Percentiles rank a stretch among this genome's conserved stretches.
Evolutionary conservation across 768 basidiomycete genomes (phyloP).

Genomic region (Tricholoma terreum): DNA sequence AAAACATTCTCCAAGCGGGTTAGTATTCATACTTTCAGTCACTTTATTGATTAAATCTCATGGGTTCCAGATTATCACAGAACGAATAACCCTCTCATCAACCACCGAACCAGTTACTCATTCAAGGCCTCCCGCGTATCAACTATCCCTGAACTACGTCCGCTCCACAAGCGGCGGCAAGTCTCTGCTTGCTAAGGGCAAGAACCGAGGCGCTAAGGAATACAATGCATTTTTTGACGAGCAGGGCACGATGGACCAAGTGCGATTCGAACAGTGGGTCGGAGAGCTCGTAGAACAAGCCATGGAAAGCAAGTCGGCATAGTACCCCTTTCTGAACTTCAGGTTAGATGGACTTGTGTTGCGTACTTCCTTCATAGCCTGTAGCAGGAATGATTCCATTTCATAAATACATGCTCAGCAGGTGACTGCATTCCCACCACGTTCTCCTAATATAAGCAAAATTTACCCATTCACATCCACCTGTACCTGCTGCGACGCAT

Average conservation of each 20-base stretch:
- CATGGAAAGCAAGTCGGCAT: constrained; percentile 64
- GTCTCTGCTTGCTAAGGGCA: constrained; percentile 71
- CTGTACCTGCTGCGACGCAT: too few relatives aligned
- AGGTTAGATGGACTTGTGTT: background rate
- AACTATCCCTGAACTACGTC: constrained; percentile 63
- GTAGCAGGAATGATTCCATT: background rate
- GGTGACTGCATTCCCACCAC: background rate
- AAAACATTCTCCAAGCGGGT: constrained; percentile 88
- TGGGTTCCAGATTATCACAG: constrained; percentile 78
- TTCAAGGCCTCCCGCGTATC: constrained; percentile 60
- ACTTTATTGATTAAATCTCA: constrained; percentile 34
- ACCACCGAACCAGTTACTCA: constrained; percentile 56
- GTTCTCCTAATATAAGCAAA: background rate
- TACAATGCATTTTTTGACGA: constrained; percentile 82
- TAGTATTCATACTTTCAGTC: constrained; percentile 21
- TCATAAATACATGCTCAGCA: background rate
- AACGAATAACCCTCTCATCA: constrained; percentile 79
- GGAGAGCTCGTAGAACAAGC: constrained; percentile 65
- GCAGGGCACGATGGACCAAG: constrained; percentile 74
- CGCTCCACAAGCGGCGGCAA: constrained; percentile 86
- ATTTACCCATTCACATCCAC: too few relatives aligned
- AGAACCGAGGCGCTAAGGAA: constrained; percentile 50
- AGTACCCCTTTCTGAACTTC: background rate
- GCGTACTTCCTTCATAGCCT: background rate
- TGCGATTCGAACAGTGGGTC: constrained; percentile 75